Evolutionary conservation across 306 rosid species (phyloP).

Genomic region (Vicia sativa): DNA sequence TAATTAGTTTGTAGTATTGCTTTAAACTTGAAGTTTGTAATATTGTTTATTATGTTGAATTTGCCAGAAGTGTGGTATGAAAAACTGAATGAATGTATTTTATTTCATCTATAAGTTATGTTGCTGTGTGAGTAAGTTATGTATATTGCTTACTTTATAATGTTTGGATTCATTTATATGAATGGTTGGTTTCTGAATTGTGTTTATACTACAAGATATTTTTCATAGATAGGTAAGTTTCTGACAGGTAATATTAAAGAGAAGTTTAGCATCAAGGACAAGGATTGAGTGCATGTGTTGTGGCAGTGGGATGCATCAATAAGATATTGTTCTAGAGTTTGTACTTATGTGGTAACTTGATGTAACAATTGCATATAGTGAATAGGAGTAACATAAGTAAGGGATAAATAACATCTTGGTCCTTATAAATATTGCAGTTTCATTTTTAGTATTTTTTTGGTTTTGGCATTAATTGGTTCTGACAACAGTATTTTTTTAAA

Average conservation of each 20-base stretch:
- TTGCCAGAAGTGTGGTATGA: constrained; percentile 27
- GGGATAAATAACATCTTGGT: too few species aligned
- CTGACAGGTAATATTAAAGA: constrained; percentile 3
- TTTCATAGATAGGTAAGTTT: background rate
- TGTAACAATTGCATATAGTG: constrained; percentile 7
- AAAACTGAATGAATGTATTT: constrained; percentile 29
- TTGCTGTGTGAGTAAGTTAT: constrained; percentile 25
- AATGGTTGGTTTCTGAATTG: background rate
- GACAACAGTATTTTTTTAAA: too few species aligned
- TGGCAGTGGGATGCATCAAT: background rate
- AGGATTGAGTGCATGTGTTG: constrained; percentile 21
- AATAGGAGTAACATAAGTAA: too few species aligned
- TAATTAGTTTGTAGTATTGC: constrained; percentile 12
- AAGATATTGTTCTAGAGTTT: constrained; percentile 6
- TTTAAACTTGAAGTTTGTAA: constrained; percentile 14
- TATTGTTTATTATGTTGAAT: constrained; percentile 15
- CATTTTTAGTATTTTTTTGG: too few species aligned
- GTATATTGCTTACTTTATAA: background rate
- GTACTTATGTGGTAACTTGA: background rate
- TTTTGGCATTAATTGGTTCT: too few species aligned
- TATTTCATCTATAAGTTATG: constrained; percentile 25
- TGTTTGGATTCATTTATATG: background rate
- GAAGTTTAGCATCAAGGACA: constrained; percentile 1
- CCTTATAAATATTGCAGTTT: too few species aligned
- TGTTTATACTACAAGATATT: background rate